phyloP scores from a whole-genome alignment of 148 eudicot genomes.

The Heliamphora exappendiculata region DNA sequence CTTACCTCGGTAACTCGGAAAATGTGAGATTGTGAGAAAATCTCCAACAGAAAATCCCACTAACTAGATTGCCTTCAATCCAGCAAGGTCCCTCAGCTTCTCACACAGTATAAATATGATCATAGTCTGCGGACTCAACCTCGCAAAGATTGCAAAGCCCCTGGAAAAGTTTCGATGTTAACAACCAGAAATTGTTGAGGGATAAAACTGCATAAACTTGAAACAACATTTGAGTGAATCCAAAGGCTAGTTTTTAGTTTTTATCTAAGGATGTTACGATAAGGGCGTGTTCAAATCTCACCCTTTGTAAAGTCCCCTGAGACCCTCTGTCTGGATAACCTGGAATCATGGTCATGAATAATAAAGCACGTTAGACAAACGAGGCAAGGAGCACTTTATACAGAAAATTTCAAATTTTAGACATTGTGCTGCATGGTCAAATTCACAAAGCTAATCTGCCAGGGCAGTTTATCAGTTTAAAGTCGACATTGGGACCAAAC shows the following conservation, averaged over 20 bases:
- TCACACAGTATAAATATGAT: slow-evolving; percentile 81
- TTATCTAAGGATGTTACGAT: neutral
- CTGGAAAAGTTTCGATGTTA: slow-evolving; percentile 24
- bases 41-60: neutral
- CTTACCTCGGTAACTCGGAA: neutral
- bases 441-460: neutral
- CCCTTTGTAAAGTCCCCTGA: slow-evolving; percentile 90
- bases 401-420: neutral
- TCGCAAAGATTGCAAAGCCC: slow-evolving; percentile 77
- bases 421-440: neutral
- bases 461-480: no score
- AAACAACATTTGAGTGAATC: neutral
- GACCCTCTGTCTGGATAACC: slow-evolving; percentile 80
- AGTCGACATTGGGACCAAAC: no score
- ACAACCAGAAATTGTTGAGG: neutral
- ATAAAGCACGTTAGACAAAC: slow-evolving; percentile 9
- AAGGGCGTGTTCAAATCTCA: slow-evolving; percentile 26
- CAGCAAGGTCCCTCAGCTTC: slow-evolving; percentile 71
- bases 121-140: slow-evolving; percentile 84
- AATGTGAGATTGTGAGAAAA: neutral
- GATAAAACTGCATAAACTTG: neutral
- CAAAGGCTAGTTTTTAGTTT: neutral
- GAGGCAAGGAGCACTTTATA: neutral
- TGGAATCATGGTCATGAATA: slow-evolving; percentile 26
- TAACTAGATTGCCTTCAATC: slow-evolving; percentile 59